These are phyloP conservation scores for Pezizomycotina sp. DNA, from an alignment of 2,329 filamentous ascomycete genomes.

Conservation along the genomic window DNA sequence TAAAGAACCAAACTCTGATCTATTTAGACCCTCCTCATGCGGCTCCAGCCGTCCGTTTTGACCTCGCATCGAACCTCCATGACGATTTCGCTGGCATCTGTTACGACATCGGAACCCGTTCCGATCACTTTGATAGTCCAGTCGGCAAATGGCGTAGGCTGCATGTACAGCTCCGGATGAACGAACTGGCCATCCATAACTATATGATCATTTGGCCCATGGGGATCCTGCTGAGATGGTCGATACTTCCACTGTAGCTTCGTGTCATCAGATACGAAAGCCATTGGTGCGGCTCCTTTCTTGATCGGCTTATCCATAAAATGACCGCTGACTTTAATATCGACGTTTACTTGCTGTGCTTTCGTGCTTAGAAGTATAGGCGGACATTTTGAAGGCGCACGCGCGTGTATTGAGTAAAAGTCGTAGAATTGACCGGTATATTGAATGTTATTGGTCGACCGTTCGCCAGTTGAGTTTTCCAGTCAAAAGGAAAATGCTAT, in stretches of 20 bases:
- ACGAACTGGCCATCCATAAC: conserved; percentile 11
- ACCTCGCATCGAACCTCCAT: no score
- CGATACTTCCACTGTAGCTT: conserved; percentile 14
- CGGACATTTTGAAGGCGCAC: conserved; percentile 13
- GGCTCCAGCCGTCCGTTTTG: no score
- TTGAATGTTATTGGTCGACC: conserved; percentile 10
- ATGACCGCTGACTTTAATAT: conserved; percentile 10
- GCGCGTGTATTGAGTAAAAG: conserved; percentile 9
- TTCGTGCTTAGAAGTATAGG: conserved; percentile 9
- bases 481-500: conserved; percentile 10
- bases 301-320: conserved; percentile 13
- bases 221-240: conserved; percentile 13
- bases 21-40: no score
- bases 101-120: no score
- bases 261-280: conserved; percentile 14
- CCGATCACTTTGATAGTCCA: conserved; percentile 19
- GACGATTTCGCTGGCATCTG: no score
- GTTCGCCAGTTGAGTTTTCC: conserved; percentile 8
- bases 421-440: conserved; percentile 11
- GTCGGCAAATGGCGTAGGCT: conserved; percentile 11
- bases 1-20: no score
- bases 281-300: conserved; percentile 5
- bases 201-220: conserved; percentile 9
- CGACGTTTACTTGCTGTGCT: conserved; percentile 7
- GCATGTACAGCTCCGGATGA: conserved; percentile 13